A percentile compares a stretch with the other conserved stretches of the same genome.
phyloP scores from a whole-genome alignment of 305 asterid genomes.

The Andrographis paniculata region DNA sequence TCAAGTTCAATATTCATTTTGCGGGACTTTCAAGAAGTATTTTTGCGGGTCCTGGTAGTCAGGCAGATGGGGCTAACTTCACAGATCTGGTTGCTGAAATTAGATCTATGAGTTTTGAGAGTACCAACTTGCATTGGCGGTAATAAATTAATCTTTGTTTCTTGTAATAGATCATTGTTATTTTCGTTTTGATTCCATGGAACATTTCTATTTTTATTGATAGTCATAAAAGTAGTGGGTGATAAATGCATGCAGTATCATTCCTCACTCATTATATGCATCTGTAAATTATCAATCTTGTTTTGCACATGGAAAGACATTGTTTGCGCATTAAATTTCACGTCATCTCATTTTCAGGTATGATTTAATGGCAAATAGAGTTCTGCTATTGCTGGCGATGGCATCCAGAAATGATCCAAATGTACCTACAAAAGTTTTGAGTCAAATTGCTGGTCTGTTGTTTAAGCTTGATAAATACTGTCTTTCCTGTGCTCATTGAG shows the following conservation, averaged over 20 bases:
- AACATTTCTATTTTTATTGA: conserved; percentile 10
- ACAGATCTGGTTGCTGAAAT: conserved; percentile 80
- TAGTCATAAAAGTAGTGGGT: conserved; percentile 14
- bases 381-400: conserved; percentile 89
- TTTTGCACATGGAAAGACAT: conserved; percentile 12
- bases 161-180: conserved; percentile 9
- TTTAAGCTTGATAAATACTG: conserved; percentile 13
- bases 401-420: conserved; percentile 73
- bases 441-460: conserved; percentile 79
- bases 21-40: conserved; percentile 81
- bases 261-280: conserved; percentile 5
- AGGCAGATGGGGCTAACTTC: conserved; percentile 61
- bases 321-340: conserved; percentile 17
- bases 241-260: conserved; percentile 5
- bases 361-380: conserved; percentile 97
- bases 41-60: conserved; percentile 34
- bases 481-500: conserved; percentile 11
- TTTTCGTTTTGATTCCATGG: conserved; percentile 8
- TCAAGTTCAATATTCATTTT: conserved; percentile 87
- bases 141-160: conserved; percentile 24
- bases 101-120: conserved; percentile 74
- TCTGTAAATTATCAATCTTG: conserved; percentile 16
- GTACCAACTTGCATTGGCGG: conserved; percentile 97
- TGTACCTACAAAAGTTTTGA: conserved; percentile 57
- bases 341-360: conserved; percentile 58